Evolutionary conservation across 345 rosid genomes (phyloP).

Genomic region (Balakata baccata): DNA sequence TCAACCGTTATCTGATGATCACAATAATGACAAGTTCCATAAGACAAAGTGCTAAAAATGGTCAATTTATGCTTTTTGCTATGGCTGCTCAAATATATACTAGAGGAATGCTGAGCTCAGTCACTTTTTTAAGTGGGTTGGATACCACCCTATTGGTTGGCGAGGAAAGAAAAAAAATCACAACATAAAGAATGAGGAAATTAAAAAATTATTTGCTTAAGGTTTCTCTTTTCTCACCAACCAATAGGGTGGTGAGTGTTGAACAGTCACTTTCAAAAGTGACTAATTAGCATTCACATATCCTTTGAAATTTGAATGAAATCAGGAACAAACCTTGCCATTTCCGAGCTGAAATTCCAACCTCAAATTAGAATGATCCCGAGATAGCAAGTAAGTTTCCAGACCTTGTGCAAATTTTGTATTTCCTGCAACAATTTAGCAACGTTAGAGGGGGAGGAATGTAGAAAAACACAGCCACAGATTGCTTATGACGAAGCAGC

Average conservation of each 20-base stretch:
- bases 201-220: too few relatives aligned
- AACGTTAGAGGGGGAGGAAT: background rate
- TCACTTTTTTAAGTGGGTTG: too few relatives aligned
- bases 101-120: too few relatives aligned
- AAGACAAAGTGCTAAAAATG: background rate
- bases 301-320: too few relatives aligned
- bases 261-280: too few relatives aligned
- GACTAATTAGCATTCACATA: too few relatives aligned
- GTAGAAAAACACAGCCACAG: background rate
- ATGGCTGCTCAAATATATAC: too few relatives aligned
- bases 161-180: too few relatives aligned
- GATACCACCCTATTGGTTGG: too few relatives aligned
- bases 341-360: conserved; percentile 70
- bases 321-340: conserved; percentile 56
- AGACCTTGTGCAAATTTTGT: conserved; percentile 47
- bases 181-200: too few relatives aligned
- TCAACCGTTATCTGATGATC: conserved; percentile 49
- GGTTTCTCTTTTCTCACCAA: too few relatives aligned
- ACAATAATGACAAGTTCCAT: background rate
- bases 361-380: conserved; percentile 62
- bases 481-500: background rate
- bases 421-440: conserved; percentile 53
- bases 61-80: background rate
- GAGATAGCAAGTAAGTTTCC: conserved; percentile 61
- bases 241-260: too few relatives aligned